Base-by-base conservation (phyloP, 2,329 filamentous ascomycete species). In the Bipolaris sorokiniana region DNA sequence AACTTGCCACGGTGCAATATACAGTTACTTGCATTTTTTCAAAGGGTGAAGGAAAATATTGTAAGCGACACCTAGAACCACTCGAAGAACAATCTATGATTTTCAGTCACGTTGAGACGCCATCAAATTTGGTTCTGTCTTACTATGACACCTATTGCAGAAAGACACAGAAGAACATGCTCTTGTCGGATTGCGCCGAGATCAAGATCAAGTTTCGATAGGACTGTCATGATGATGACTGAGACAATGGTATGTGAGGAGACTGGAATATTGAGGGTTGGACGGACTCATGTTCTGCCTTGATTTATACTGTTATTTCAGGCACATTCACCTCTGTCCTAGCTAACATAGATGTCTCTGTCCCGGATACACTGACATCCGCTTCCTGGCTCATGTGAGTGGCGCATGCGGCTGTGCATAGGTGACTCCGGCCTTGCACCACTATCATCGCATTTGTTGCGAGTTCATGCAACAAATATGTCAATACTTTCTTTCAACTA, bases 31-130 rank as follows among this genome's bases (percentile, higher is more conserved):
- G 33, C 49, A 51, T 16, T 44, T 51, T 28, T 26, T 31, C 26
- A 51, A 28, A 6, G 49, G 49, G 33, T 51, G 49, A 23, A 51
- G 18, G 33, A 34, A 51, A 11, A 51, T 9, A 36, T 37, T 45
- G 40, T 51, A 51, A n/a, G 33, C 28, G n/a, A 28, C 38, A 20
- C 20, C 7, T 2, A 41, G 20, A 10, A 41, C n/a, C n/a, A 40
- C 2, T 40, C 16, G 7, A 18, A 38, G n/a, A 16, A 20, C 10
- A 18, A n/a, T 16, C 36, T 38, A 18, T 38, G 36, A 38, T 7
- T 38, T 20, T 38, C 10, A 38, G 36, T n/a, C 18, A n/a, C 18
- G 13, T 18, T 5, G 18, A 20, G 15, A 38, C 10, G 36, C 5
- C 5, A 18, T 4, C 7, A 3, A 18, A 18, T n/a, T 18, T 18